A percentile compares a stretch with the other conserved stretches of the same genome.
These are phyloP conservation scores for Favolaschia claudopus DNA, from an alignment of 768 basidiomycete species.

Conservation along the genomic window DNA sequence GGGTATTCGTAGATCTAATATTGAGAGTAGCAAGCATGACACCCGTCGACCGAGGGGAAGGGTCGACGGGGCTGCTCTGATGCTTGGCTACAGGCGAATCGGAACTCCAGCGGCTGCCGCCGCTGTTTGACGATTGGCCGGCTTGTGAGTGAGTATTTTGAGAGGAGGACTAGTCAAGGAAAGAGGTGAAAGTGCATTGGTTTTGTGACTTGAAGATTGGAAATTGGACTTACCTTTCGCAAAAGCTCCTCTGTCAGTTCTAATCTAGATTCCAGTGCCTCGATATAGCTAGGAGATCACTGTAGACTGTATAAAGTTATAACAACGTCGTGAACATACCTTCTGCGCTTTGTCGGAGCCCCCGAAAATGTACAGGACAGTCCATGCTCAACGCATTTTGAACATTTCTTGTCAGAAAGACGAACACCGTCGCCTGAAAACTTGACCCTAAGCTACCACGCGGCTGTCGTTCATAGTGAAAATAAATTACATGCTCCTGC, in stretches of 20 bases:
- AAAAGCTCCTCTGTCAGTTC: neutral
- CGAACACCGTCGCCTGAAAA: no score
- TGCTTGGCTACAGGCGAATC: neutral
- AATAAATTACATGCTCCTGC: neutral
- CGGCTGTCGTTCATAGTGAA: no score
- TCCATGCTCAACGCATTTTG: no score
- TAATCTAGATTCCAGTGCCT: neutral
- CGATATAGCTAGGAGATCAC: neutral
- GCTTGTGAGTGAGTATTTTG: neutral
- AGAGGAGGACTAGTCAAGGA: no score
- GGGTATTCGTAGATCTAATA: neutral
- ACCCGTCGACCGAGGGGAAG: no score
- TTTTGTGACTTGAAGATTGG: no score
- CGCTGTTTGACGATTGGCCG: neutral
- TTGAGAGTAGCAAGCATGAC: neutral
- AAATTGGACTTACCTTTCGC: neutral
- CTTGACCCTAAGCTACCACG: no score
- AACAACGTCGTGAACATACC: no score
- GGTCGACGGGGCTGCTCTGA: neutral
- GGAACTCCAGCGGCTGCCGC: neutral
- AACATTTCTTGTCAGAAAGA: no score
- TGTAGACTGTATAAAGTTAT: neutral
- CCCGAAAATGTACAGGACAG: no score
- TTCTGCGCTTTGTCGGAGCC: no score
- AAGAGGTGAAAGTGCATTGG: no score